Percentiles rank a stretch among this genome's conserved stretches.
phyloP scores from a whole-genome alignment of 1,284 basidiomycete species.

The Sporisorium exsertum region DNA sequence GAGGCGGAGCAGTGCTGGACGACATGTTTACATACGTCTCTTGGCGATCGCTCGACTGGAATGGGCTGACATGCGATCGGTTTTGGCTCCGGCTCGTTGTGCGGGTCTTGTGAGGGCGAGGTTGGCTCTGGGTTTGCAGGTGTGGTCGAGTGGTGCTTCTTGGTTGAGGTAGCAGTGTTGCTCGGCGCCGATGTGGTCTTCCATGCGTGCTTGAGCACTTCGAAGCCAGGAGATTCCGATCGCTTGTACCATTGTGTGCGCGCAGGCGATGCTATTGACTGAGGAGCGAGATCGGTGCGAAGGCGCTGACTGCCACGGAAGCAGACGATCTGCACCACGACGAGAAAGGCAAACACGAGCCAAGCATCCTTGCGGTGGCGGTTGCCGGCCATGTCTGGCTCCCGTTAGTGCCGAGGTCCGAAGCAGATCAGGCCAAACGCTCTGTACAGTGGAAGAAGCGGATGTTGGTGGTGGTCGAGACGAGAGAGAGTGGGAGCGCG shows the following conservation, averaged over 20 bases:
- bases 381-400: conserved; percentile 37
- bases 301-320: conserved; percentile 39
- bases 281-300: conserved; percentile 15
- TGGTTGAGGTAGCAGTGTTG: conserved; percentile 13
- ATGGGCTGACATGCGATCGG: conserved; percentile 44
- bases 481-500: background rate
- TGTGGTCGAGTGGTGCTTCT: conserved; percentile 8
- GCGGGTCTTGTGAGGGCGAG: conserved; percentile 4
- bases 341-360: conserved; percentile 49
- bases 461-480: background rate
- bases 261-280: background rate
- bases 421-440: background rate
- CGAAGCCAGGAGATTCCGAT: background rate
- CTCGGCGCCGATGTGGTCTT: background rate
- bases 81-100: conserved; percentile 3
- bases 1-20: conserved; percentile 47
- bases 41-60: conserved; percentile 27
- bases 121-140: conserved; percentile 10
- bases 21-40: conserved; percentile 55
- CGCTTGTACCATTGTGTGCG: conserved; percentile 13
- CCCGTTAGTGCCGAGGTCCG: conserved; percentile 1
- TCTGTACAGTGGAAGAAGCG: background rate
- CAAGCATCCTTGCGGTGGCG: conserved; percentile 49
- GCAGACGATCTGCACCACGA: conserved; percentile 54
- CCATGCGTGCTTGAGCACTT: conserved; percentile 10